Evolutionary conservation across 495 filamentous ascomycete species (phyloP).

Genomic region (Aspergillus incahuasiensis): DNA sequence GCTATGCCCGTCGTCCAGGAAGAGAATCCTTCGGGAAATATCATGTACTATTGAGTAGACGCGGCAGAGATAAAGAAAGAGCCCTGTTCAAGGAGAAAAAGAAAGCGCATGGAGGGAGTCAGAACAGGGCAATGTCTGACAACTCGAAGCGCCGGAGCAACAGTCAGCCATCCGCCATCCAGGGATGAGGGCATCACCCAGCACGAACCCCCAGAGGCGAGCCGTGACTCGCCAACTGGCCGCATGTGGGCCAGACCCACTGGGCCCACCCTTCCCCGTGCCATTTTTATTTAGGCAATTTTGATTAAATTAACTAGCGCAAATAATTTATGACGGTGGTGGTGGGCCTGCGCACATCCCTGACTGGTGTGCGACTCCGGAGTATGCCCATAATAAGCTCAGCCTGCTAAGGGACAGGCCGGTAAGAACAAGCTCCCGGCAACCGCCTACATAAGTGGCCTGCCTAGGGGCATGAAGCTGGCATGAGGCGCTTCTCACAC

Average conservation of each 20-base stretch:
- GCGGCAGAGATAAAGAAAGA: not conserved
- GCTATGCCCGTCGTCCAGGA: not conserved
- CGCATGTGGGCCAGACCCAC: slow-evolving; percentile 26
- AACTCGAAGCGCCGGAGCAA: slow-evolving; percentile 24
- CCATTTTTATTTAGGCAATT: slow-evolving; percentile 16
- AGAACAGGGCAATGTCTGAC: slow-evolving; percentile 25
- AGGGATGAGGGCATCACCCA: slow-evolving; percentile 21
- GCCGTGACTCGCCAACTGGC: slow-evolving; percentile 31
- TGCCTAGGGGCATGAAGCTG: slow-evolving; percentile 11
- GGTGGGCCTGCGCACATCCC: slow-evolving; percentile 19
- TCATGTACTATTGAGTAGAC: not conserved
- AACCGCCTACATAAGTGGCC: slow-evolving; percentile 5
- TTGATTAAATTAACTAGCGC: slow-evolving; percentile 16
- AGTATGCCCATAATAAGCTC: slow-evolving; percentile 18
- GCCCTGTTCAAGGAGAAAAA: not conserved
- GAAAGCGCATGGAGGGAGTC: slow-evolving; percentile 14
- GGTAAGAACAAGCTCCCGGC: slow-evolving; percentile 26
- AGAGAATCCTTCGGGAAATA: not conserved
- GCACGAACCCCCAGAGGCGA: slow-evolving; percentile 26
- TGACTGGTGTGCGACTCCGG: slow-evolving; percentile 19
- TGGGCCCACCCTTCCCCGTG: slow-evolving; percentile 25
- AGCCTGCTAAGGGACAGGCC: slow-evolving; percentile 17
- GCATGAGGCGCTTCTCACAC: slow-evolving; percentile 21
- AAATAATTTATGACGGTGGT: slow-evolving; percentile 21
- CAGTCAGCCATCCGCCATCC: slow-evolving; percentile 9